phyloP scores from a whole-genome alignment of 1,284 basidiomycete species.

The Schizophyllum commune region DNA sequence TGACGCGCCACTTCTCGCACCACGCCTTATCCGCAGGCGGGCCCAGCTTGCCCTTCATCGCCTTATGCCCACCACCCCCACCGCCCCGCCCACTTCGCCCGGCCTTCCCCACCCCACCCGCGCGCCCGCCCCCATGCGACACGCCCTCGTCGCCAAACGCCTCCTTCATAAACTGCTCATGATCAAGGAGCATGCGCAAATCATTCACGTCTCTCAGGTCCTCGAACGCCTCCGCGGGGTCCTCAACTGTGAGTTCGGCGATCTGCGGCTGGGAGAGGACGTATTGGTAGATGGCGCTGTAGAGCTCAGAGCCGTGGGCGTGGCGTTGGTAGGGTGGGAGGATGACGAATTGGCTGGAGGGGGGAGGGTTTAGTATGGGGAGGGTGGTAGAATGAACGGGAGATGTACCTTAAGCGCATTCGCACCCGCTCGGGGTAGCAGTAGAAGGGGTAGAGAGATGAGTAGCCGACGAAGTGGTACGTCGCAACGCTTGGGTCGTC shows the following conservation, averaged over 20 bases:
- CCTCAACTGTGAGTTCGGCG: conserved; percentile 92
- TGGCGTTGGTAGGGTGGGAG: conserved; percentile 85
- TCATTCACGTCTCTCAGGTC: conserved; percentile 92
- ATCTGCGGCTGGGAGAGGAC: conserved; percentile 61
- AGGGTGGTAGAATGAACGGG: background rate
- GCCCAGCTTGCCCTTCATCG: conserved; percentile 52
- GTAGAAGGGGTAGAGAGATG: conserved; percentile 89
- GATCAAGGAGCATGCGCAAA: conserved; percentile 68
- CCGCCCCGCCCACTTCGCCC: conserved; percentile 22
- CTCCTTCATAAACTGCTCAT: conserved; percentile 60
- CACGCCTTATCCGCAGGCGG: conserved; percentile 76
- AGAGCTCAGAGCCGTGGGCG: conserved; percentile 89
- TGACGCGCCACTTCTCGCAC: conserved; percentile 72
- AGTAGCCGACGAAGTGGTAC: conserved; percentile 91
- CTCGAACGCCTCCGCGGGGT: conserved; percentile 94
- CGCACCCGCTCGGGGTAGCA: conserved; percentile 86
- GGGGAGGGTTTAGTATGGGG: conserved; percentile 1
- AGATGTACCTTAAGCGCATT: conserved; percentile 69
- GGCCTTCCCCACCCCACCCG: conserved; percentile 32
- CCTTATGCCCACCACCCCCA: conserved; percentile 26
- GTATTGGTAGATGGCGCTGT: conserved; percentile 80
- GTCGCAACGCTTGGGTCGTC: conserved; percentile 40
- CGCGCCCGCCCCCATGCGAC: conserved; percentile 40
- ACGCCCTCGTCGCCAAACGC: conserved; percentile 42
- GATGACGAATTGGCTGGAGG: conserved; percentile 83